Base-by-base conservation (phyloP, 2,329 filamentous ascomycete genomes). In the Rhynchosporium secalis region DNA sequence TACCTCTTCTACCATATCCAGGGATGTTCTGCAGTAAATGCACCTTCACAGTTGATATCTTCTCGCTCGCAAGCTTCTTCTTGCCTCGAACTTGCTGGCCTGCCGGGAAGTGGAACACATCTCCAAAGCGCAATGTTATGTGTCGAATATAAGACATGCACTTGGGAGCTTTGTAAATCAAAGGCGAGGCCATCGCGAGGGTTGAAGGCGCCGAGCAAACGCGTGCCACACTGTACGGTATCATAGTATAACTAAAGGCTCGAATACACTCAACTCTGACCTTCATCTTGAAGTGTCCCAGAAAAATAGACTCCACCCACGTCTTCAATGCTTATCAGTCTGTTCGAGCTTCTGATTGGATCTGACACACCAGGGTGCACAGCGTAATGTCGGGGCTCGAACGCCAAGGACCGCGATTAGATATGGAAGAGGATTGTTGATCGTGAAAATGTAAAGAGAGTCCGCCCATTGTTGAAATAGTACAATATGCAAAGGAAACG, bases 21-120 rank as follows among this genome's bases (percentile, higher is more conserved):
- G 78, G 77, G 45, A 84, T 75, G 70, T 84, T 79, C 70, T 80
- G 76, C 43, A 80, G 72, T 61, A 86, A 75, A 68, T 80, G 78
- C 36, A 83, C 82, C 36, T 79, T 77, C 45, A 84, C 76, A 28
- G 72, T 69, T 33, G 66, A 56, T n/a, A 66, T 61, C 68, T 77
- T 80, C 20, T 38, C 51, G 33, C 51, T 54, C 28, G 76, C 76
- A 48, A 77, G 71, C 71, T 77, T 79, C 61, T 80, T 79, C 68
- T 79, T 78, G 62, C 73, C 76, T 60, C 80, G 76, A 58, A 76
- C 61, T 56, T 75, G 73, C 69, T 80, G 74, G 20, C 68, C 47
- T 38, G 64, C 55, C 46, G 67, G 64, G 46, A 67, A 61, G 20
- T 61, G 52, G 28, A 61, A 65, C 3, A 43, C 60, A 55, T 69